These are phyloP conservation scores for Microstroma glucosiphilum DNA, from an alignment of 1,284 basidiomycete species.

Conservation along the genomic window DNA sequence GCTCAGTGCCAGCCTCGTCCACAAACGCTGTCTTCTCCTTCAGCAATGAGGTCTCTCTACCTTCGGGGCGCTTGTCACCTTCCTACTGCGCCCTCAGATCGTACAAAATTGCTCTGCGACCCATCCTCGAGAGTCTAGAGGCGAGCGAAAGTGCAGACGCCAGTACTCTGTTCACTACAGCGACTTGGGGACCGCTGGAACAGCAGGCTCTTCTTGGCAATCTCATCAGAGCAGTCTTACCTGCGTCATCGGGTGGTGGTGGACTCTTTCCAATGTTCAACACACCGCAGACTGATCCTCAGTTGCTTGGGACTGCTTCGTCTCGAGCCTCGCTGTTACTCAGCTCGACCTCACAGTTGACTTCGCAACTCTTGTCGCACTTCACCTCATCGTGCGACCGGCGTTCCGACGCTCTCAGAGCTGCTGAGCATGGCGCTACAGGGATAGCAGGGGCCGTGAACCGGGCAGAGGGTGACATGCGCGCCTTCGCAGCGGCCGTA, in stretches of 20 bases:
- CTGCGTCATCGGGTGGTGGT: background rate
- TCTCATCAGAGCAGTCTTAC: slow-evolving; percentile 3
- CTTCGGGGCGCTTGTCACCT: background rate
- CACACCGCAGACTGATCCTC: background rate
- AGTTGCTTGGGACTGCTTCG: background rate
- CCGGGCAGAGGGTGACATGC: slow-evolving; percentile 15
- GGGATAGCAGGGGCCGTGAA: slow-evolving; percentile 1
- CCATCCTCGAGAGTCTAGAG: slow-evolving; percentile 2
- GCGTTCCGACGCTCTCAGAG: slow-evolving; percentile 7
- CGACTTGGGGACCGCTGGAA: slow-evolving; percentile 6
- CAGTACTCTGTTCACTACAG: slow-evolving; percentile 2
- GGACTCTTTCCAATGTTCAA: background rate
- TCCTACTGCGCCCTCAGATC: slow-evolving; percentile 6
- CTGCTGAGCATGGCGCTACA: slow-evolving; percentile 14
- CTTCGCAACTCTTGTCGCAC: background rate
- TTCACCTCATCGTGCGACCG: slow-evolving; percentile 2
- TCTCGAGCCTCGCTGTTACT: too few relatives aligned
- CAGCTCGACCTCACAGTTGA: background rate
- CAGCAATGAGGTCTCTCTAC: slow-evolving; percentile 7
- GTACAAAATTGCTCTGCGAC: slow-evolving; percentile 8
- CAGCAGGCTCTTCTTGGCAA: slow-evolving; percentile 14
- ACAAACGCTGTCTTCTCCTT: slow-evolving; percentile 13
- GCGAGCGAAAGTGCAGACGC: background rate
- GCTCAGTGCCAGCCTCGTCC: slow-evolving; percentile 27
- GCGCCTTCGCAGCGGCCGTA: slow-evolving; percentile 5